A percentile compares a stretch with the other conserved stretches of the same genome.
Conservation (phyloP, 306 rosid genomes). For the Pyrus communis region DNA sequence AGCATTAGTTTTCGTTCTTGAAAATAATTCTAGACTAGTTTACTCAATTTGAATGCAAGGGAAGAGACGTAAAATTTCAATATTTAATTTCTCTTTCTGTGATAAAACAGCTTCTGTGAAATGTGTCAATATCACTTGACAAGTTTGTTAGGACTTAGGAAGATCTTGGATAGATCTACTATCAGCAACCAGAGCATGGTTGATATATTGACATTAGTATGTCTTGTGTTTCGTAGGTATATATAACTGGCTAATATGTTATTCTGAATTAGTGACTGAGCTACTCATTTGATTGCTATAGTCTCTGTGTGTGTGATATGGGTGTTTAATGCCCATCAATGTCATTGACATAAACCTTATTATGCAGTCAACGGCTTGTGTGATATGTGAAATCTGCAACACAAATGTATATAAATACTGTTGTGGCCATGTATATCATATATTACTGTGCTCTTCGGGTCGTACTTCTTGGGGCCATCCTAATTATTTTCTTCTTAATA, state of each 20-base stretch:
- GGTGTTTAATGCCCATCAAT: not conserved
- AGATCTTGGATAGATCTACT: not conserved
- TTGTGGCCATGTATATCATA: not conserved
- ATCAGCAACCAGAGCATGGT: not conserved
- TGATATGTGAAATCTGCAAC: not conserved
- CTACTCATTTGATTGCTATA: not conserved
- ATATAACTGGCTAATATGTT: not conserved
- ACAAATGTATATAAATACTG: not conserved
- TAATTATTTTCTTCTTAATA: not conserved
- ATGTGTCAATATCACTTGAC: not conserved
- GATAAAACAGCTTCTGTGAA: not conserved
- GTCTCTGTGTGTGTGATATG: not conserved
- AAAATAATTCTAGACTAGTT: not conserved
- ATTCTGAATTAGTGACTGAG: not conserved
- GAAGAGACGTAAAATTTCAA: not conserved
- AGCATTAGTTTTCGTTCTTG: conserved; percentile 31
- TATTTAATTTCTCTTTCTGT: not conserved
- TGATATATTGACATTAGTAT: not conserved
- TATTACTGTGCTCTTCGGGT: not conserved
- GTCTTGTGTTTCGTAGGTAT: not conserved
- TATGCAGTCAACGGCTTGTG: not conserved
- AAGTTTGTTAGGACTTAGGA: not conserved
- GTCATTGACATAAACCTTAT: not conserved
- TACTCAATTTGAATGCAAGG: not conserved
- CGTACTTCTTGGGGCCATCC: not conserved